These are phyloP conservation scores for Cystobasidium onofrii DNA, from an alignment of 768 basidiomycete species.

Conservation along the genomic window DNA sequence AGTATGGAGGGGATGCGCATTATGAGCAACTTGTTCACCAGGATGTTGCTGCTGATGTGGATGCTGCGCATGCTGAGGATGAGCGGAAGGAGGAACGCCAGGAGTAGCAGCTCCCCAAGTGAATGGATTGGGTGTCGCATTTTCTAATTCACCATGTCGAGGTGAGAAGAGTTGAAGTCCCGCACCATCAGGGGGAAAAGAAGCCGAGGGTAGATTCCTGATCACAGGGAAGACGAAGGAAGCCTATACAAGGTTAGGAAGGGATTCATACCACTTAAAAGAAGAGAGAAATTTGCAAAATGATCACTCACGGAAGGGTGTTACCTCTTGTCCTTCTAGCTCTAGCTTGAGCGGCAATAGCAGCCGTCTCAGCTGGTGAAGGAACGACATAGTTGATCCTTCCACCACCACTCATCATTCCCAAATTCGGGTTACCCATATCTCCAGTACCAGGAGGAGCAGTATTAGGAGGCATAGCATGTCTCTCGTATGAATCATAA, in stretches of 20 bases:
- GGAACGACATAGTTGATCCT: constrained; percentile 30
- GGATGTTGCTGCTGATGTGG: constrained; percentile 6
- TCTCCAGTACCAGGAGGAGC: constrained; percentile 16
- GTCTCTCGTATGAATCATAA: constrained; percentile 9
- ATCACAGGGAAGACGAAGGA: background rate
- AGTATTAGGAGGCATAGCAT: constrained; percentile 21
- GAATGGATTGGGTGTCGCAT: constrained; percentile 3
- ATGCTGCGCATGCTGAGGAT: background rate
- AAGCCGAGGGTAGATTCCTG: background rate
- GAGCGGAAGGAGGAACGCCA: constrained; percentile 1
- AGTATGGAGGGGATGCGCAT: background rate
- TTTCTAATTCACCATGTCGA: constrained; percentile 1
- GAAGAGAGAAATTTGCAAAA: background rate
- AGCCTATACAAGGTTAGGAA: background rate
- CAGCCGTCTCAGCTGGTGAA: constrained; percentile 24
- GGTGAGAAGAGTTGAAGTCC: constrained; percentile 25
- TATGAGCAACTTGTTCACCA: background rate
- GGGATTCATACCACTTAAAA: background rate
- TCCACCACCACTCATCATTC: constrained; percentile 2
- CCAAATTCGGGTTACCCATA: background rate
- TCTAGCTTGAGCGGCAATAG: constrained; percentile 28
- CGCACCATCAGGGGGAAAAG: background rate
- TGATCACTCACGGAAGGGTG: constrained; percentile 16
- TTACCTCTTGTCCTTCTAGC: constrained; percentile 15
- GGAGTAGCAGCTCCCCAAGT: background rate